Evolutionary conservation across 2,329 filamentous ascomycete genomes (phyloP).

Genomic region (Colletotrichum orchidophilum): DNA sequence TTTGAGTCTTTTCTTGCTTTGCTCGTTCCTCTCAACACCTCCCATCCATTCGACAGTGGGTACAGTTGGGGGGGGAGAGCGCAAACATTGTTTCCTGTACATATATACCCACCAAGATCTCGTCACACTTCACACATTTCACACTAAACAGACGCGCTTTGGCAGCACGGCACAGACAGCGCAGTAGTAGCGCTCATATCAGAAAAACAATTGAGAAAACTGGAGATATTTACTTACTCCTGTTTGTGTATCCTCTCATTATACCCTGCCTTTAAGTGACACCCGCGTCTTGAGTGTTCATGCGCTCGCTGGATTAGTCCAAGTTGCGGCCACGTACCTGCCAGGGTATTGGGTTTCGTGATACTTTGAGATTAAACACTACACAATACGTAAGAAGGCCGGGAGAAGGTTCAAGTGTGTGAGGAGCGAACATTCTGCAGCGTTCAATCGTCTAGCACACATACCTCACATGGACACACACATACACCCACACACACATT

Average conservation of each 20-base stretch:
- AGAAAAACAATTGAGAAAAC: not conserved
- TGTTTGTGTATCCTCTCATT: not conserved
- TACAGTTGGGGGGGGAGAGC: not conserved
- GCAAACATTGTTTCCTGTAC: not conserved
- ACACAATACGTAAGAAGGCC: not conserved
- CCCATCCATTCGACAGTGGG: too few relatives aligned
- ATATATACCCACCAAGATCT: not conserved
- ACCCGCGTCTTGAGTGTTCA: not conserved
- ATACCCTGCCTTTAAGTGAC: not conserved
- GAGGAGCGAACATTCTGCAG: conserved; percentile 5
- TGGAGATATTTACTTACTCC: not conserved
- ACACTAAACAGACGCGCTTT: not conserved
- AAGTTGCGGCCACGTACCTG: not conserved
- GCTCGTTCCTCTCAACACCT: too few relatives aligned
- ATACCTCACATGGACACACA: not conserved
- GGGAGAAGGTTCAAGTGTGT: not conserved
- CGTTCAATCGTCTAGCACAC: not conserved
- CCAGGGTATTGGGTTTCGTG: not conserved
- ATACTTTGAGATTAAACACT: not conserved
- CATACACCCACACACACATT: not conserved
- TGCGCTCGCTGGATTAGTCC: not conserved
- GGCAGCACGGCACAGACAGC: not conserved
- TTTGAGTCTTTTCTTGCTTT: too few relatives aligned
- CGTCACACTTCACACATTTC: not conserved
- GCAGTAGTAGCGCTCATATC: not conserved